Evolutionary conservation across 768 basidiomycete genomes (phyloP), one percentile per base, ranked within the genome.

Genomic region (Tephrocybe rancida): DNA sequence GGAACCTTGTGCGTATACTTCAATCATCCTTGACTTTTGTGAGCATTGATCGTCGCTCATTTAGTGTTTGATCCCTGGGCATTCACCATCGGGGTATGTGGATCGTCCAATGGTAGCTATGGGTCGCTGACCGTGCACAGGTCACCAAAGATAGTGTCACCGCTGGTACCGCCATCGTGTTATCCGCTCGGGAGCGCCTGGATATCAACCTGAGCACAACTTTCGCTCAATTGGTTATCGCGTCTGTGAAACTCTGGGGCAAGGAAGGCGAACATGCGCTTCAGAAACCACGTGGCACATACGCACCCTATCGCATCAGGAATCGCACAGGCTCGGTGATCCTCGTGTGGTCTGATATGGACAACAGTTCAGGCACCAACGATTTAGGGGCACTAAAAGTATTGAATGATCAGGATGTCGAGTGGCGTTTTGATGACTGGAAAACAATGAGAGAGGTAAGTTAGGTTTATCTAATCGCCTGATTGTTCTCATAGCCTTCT

Each of bases 391-490:
- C 79, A 26, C 76, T 85, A 38, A 83, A 85, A 61, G 72, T 99
- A 32, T 73, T 82, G 18, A 82, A 93, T 58, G 88, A 89, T 32
- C 80, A 91, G 62, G 84, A 79, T 7, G 75, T 92, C 3, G 95
- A 98, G 52, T 98, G 97, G 97, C 80, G 97, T 50, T 98, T 98
- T 63, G 95, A 98, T 65, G 95, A 98, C 64, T 94, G 93, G 89
- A 88, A 88, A 67, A 88, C 87, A 3, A 87, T 91, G 76, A 85
- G 97, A 65, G 97, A 99, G 76, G 95, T 93, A 64, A 55, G 77
- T 29, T 37, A 16, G n/a, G 21, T 4, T 2, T 26, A 22, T 18
- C 14, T 1, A 22, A 42, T 26, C 27, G 2, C 38, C 16, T 48
- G 9, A 1, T 48, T 1, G 43, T 19, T 24, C 13, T 41, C 45